These are phyloP conservation scores for Cutaneotrichosporon sp. DNA, from an alignment of 1,284 basidiomycete species.

Conservation along the genomic window DNA sequence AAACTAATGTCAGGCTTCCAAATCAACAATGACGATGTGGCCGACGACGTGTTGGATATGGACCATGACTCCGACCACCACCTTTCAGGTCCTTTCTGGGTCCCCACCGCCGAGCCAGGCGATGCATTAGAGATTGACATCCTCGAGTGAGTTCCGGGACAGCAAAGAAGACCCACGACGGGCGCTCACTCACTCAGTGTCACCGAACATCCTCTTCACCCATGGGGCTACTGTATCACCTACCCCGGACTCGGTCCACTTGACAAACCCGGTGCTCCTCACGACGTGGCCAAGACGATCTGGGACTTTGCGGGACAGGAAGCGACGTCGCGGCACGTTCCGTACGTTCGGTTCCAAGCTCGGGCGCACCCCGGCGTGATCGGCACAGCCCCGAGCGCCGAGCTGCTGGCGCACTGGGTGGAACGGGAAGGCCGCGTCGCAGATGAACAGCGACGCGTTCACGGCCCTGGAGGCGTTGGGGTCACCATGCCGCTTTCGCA, in stretches of 20 bases:
- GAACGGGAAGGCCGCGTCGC: slow-evolving; percentile 64
- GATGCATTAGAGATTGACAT: slow-evolving; percentile 73
- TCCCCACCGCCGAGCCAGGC: slow-evolving; percentile 70
- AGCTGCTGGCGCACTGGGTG: slow-evolving; percentile 69
- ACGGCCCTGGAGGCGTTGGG: slow-evolving; percentile 52
- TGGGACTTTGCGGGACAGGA: slow-evolving; percentile 72
- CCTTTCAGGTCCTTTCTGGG: slow-evolving; percentile 68
- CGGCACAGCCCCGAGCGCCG: slow-evolving; percentile 67
- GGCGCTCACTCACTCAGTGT: slow-evolving; percentile 49
- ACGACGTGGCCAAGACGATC: slow-evolving; percentile 67
- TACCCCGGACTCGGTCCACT: slow-evolving; percentile 15
- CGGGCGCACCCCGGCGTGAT: slow-evolving; percentile 71
- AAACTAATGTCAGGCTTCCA: slow-evolving; percentile 43
- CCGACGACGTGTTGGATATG: slow-evolving; percentile 26
- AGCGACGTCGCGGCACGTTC: slow-evolving; percentile 67
- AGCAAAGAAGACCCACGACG: slow-evolving; percentile 38
- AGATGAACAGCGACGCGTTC: slow-evolving; percentile 49
- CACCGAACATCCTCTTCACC: slow-evolving; percentile 66
- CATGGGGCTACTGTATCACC: slow-evolving; percentile 68
- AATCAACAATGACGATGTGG: slow-evolving; percentile 68
- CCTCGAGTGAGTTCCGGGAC: slow-evolving; percentile 51
- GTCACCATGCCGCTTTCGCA: slow-evolving; percentile 60
- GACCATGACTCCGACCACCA: slow-evolving; percentile 61
- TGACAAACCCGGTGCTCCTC: slow-evolving; percentile 27
- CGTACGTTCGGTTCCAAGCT: slow-evolving; percentile 71